These are phyloP conservation scores for Saccharomycopsis oosterbeekiorum DNA, from an alignment of 805 yeast species.

Conservation along the genomic window DNA sequence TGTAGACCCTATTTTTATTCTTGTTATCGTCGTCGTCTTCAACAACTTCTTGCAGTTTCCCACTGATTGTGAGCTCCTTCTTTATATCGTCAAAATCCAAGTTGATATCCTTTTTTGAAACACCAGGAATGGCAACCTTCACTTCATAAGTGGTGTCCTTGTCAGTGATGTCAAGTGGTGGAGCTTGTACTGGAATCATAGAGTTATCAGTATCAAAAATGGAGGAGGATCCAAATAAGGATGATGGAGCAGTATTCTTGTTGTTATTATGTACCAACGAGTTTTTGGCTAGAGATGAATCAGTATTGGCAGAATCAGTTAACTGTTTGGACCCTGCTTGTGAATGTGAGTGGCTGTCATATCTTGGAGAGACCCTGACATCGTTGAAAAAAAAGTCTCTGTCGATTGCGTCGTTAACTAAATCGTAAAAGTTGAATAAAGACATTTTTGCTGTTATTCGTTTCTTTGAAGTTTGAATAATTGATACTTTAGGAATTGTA, in stretches of 20 bases:
- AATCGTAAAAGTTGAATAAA: background rate
- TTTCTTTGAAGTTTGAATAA: too few species aligned
- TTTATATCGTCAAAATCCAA: conserved; percentile 30
- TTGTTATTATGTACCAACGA: background rate
- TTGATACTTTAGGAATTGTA: background rate
- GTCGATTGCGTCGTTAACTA: conserved; percentile 4
- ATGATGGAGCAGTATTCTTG: background rate
- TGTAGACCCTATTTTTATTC: conserved; percentile 13
- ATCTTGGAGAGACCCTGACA: conserved; percentile 10
- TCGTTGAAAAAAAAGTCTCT: conserved; percentile 2
- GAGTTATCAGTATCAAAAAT: conserved; percentile 7
- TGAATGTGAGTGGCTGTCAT: background rate
- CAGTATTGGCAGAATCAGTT: background rate
- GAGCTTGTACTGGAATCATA: conserved; percentile 15
- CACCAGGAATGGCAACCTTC: conserved; percentile 30
- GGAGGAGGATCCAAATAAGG: background rate
- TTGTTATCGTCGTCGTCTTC: background rate
- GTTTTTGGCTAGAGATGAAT: background rate
- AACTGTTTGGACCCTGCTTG: background rate
- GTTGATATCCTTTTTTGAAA: conserved; percentile 24
- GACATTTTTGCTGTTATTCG: background rate
- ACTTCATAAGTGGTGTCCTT: conserved; percentile 25
- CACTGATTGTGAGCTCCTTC: conserved; percentile 28
- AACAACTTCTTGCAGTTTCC: conserved; percentile 17
- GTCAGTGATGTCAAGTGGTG: conserved; percentile 30